These are phyloP conservation scores for Jacaranda mimosifolia DNA, from an alignment of 257 asterid genomes.

Conservation along the genomic window DNA sequence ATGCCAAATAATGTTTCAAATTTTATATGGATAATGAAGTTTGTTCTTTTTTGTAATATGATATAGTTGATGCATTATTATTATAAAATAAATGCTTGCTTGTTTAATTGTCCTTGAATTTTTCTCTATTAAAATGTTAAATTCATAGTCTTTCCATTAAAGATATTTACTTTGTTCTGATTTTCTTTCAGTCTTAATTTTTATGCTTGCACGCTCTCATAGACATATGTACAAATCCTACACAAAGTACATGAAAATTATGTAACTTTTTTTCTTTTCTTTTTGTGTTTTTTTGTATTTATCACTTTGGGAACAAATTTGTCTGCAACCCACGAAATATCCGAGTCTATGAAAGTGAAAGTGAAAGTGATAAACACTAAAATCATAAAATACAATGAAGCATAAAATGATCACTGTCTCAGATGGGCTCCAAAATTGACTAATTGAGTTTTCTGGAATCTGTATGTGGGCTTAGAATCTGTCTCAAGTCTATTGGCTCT, in stretches of 20 bases:
- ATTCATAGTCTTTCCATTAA: too few relatives aligned
- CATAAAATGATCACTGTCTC: not conserved
- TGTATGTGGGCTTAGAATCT: constrained; percentile 40
- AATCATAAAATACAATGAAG: not conserved
- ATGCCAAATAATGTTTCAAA: too few relatives aligned
- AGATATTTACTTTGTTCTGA: too few relatives aligned
- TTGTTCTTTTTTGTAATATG: not conserved
- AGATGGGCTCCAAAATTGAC: constrained; percentile 30
- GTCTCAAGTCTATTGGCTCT: constrained; percentile 6
- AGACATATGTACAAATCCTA: too few relatives aligned
- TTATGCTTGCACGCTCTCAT: too few relatives aligned
- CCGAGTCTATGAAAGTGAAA: constrained; percentile 19
- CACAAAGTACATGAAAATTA: too few relatives aligned
- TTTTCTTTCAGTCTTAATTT: too few relatives aligned
- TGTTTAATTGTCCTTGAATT: too few relatives aligned
- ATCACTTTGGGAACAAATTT: not conserved
- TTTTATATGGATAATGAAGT: too few relatives aligned
- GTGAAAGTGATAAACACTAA: constrained; percentile 20
- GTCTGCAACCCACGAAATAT: constrained; percentile 23
- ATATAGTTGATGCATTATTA: not conserved
- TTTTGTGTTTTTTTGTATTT: not conserved
- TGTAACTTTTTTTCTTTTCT: not conserved
- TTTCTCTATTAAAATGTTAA: too few relatives aligned
- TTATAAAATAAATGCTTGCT: too few relatives aligned
- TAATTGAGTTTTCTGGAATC: constrained; percentile 33